Base-by-base conservation (phyloP, 768 basidiomycete genomes). In the Hypsizygus marmoreus region DNA sequence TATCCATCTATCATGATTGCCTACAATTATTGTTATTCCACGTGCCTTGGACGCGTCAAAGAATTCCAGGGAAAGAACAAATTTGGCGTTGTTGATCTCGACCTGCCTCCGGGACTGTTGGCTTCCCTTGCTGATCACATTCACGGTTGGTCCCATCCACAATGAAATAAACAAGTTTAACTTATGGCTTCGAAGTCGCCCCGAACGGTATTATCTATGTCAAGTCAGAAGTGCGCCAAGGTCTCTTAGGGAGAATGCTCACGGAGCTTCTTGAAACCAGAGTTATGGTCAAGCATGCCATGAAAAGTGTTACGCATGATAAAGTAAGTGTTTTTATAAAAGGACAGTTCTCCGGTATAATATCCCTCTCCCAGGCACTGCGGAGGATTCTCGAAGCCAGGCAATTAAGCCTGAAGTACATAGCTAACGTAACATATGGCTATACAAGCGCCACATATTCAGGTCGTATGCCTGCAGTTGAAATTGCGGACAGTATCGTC, bases 1-100 rank as follows among this genome's bases (percentile, higher is more conserved):
- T 99, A 99, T 63, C 97, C 97, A 0, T 97, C 94, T 0, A 74
- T 97, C 49, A 98, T 98, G 95, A 95, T 98, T 55, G 95, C 94
- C 5, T 95, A 99, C 69, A 98, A 98, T 64, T 93, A 93, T 64
- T 93, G 91, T 59, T 95, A 93, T 62, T 97, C 95, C 20, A 99
- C 97, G 2, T 98, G 95, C 63, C 75, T 99, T 23, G 97, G 97
- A 8, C 82, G 95, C 10, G 74, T 91, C 29, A 73, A 75, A n/a
- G 75, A 84, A n/a, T 95, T 95, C 67, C 85, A 92, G 62, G 94
- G 88, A 7, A 77, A 78, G 20, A 84, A 88, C 62, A 95, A 95
- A 64, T 80, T 98, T 42, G 97, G 97, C 2, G 88, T 95, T 34
- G 71, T 80, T 31, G 80, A 92, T 50, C 73, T 91, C 13, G 72